Base-by-base conservation (phyloP, 2,329 filamentous ascomycete species). In the Curvularia eragrostidis region DNA sequence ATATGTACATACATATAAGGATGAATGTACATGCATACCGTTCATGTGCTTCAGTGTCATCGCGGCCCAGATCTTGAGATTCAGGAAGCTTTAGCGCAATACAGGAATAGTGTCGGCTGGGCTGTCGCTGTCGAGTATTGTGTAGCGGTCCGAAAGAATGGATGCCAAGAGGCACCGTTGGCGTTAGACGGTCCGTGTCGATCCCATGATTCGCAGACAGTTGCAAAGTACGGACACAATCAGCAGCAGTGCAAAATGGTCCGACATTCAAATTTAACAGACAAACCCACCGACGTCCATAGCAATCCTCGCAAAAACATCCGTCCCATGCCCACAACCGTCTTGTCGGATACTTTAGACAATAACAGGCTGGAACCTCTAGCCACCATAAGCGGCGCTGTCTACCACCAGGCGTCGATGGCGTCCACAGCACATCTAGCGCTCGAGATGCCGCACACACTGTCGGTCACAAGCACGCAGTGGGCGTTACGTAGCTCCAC, bases 151-250 rank as follows among this genome's bases (percentile, higher is more conserved):
- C 26, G n/a, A 50, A 38, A 39, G 21, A 32, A 32, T 23, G 23
- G 30, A 21, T 24, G 55, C 44, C 55, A 54, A 54, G 51, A 23
- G 38, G 34, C 50, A 36, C 24, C 28, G 18, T 36, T 42, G 21
- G 21, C 13, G 24, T 24, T 34, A 10, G 7, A 34, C 53, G 18
- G 18, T 23, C 24, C 10, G 30, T 18, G 38, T 23, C 12, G n/a
- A 50, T 34, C 38, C 12, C 19, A 23, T 10, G 32, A 28, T 23
- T 28, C 18, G 7, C 13, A 21, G 10, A 28, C 34, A 8, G 19
- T 30, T 26, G 12, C 15, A 39, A 3, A 38, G 32, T 26, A 39
- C 21, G 26, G 5, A 15, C 9, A 9, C 12, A 26, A 13, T 49
- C 34, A 28, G n/a, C 34, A 28, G n/a, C 41, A 26, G 15, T 4